A percentile compares a stretch with the other conserved stretches of the same genome.
Evolutionary conservation across 805 yeast species (phyloP).

Genomic region (Pichia rugopelliculosa): DNA sequence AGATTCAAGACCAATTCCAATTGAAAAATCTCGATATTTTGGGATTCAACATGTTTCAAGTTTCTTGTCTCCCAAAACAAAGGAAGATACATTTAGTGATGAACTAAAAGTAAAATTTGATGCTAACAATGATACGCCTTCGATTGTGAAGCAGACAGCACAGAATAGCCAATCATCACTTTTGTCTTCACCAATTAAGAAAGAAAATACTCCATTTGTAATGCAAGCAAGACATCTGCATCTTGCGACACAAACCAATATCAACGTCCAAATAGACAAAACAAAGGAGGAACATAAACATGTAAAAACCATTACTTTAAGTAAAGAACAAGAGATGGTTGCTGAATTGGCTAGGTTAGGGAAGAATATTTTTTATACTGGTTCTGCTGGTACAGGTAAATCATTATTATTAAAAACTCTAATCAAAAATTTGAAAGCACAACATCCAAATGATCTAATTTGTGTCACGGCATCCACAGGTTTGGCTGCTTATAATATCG

Average conservation of each 20-base stretch:
- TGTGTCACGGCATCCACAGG: slow-evolving; percentile 85
- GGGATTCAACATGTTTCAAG: neutral
- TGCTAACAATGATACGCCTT: neutral
- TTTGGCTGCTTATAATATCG: slow-evolving; percentile 73
- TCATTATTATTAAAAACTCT: slow-evolving; percentile 71
- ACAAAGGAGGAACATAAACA: neutral
- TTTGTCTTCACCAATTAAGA: neutral
- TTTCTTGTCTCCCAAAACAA: neutral
- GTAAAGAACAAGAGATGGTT: slow-evolving; percentile 60
- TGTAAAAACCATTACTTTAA: slow-evolving; percentile 21
- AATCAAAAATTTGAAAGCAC: slow-evolving; percentile 43
- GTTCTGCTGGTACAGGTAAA: slow-evolving; percentile 98
- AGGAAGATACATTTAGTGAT: neutral
- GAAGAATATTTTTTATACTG: slow-evolving; percentile 78
- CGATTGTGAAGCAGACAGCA: neutral
- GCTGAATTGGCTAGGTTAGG: slow-evolving; percentile 57
- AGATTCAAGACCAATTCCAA: neutral
- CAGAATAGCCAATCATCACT: neutral
- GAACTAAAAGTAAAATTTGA: neutral
- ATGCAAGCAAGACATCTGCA: slow-evolving; percentile 1
- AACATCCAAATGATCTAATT: slow-evolving; percentile 43
- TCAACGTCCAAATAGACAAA: neutral
- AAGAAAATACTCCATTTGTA: neutral
- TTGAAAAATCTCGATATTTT: neutral
- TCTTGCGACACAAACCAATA: slow-evolving; percentile 1